Evolutionary conservation across 2,329 filamentous ascomycete genomes (phyloP).

Genomic region (Biscogniauxia mediterranea): DNA sequence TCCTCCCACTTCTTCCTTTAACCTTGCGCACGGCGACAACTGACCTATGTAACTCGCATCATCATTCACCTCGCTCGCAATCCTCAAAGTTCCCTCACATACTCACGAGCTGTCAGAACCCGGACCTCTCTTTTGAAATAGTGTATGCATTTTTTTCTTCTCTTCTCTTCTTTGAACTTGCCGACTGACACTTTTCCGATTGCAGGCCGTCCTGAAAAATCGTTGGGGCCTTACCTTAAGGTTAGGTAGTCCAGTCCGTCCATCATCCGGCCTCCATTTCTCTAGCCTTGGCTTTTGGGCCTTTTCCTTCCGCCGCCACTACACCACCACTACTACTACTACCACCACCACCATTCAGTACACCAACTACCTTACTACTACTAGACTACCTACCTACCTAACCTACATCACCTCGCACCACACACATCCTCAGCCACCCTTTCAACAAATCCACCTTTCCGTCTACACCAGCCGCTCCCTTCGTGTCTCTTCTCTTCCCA

Average conservation of each 20-base stretch:
- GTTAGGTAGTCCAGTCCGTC: not conserved
- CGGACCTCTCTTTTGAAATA: too few relatives aligned
- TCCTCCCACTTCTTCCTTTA: slow-evolving; percentile 15
- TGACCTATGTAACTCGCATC: not conserved
- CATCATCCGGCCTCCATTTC: slow-evolving; percentile 9
- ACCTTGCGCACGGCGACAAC: slow-evolving; percentile 16
- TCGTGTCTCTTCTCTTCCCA: slow-evolving; percentile 9
- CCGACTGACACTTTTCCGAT: not conserved
- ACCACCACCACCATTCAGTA: slow-evolving; percentile 7
- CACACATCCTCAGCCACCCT: not conserved
- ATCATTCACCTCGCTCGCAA: not conserved
- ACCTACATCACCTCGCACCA: slow-evolving; percentile 1
- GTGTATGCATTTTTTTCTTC: not conserved
- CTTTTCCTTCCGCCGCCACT: slow-evolving; percentile 3
- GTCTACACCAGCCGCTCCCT: slow-evolving; percentile 5
- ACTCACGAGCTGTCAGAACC: not conserved
- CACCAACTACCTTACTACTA: slow-evolving; percentile 3
- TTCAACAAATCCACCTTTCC: slow-evolving; percentile 9
- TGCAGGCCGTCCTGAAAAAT: not conserved
- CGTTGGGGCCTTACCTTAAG: not conserved
- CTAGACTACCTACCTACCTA: slow-evolving; percentile 9
- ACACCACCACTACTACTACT: not conserved
- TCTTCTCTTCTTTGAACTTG: not conserved
- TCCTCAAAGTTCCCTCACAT: not conserved
- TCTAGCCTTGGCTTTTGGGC: slow-evolving; percentile 14